A percentile compares a stretch with the other conserved stretches of the same genome.
Conservation (phyloP, 2,329 filamentous ascomycete genomes). For the Neonectria punicea region DNA sequence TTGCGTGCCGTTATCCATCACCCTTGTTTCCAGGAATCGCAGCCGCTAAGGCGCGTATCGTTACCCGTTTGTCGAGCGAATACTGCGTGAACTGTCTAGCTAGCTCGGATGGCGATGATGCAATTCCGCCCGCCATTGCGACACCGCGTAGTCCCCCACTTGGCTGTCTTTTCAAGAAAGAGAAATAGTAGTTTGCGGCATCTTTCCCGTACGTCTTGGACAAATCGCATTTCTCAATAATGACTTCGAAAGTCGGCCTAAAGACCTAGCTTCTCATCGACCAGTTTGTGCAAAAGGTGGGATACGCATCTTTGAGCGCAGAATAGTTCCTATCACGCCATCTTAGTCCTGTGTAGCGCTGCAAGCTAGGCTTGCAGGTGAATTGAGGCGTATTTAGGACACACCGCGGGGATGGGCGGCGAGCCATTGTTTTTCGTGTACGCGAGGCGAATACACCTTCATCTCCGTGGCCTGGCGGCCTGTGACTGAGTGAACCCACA, state of each 20-base stretch:
- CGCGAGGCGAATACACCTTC: no score
- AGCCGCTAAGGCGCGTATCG: not conserved
- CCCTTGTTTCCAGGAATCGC: not conserved
- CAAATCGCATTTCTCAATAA: not conserved
- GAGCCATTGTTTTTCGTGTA: no score
- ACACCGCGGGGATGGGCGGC: not conserved
- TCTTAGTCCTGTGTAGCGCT: not conserved
- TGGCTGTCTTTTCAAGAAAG: not conserved
- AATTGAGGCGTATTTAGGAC: not conserved
- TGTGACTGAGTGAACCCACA: no score
- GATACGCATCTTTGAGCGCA: not conserved
- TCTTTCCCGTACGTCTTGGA: not conserved
- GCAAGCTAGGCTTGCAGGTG: not conserved
- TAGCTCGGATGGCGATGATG: constrained; percentile 7
- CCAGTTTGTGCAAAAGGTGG: not conserved
- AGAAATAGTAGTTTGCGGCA: not conserved
- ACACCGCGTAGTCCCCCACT: not conserved
- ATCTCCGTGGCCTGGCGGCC: no score
- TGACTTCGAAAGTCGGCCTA: not conserved
- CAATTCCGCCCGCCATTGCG: constrained; percentile 8
- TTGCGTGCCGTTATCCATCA: not conserved
- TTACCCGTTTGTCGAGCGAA: not conserved
- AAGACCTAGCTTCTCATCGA: not conserved
- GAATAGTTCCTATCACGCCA: not conserved
- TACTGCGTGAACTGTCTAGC: not conserved